phyloP scores from a whole-genome alignment of 2,329 filamentous ascomycete species.

The Ascosphaera pollenicola region DNA sequence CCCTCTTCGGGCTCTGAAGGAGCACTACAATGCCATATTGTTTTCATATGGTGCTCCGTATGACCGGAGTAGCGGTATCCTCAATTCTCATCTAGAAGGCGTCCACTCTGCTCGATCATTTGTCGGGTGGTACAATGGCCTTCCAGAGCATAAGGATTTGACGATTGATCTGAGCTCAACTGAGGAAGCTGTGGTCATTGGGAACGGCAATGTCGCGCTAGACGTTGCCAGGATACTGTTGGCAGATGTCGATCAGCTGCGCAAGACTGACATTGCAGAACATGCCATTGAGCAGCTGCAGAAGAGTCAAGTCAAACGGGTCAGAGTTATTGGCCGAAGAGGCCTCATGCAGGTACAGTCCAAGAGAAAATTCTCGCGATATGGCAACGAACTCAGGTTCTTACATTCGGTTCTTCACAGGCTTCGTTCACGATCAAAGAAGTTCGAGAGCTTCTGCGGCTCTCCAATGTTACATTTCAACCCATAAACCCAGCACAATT shows the following conservation, averaged over 20 bases:
- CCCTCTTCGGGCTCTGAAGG: constrained; percentile 44
- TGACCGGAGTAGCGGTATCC: constrained; percentile 33
- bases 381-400: not conserved
- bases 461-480: constrained; percentile 49
- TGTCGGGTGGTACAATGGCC: constrained; percentile 95
- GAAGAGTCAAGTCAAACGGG: constrained; percentile 51
- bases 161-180: constrained; percentile 51
- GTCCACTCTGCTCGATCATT: constrained; percentile 81
- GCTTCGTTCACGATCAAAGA: constrained; percentile 94
- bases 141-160: constrained; percentile 57
- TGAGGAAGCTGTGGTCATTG: constrained; percentile 71
- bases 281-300: constrained; percentile 54
- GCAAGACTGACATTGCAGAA: constrained; percentile 73
- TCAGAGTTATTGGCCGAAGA: constrained; percentile 71
- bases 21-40: constrained; percentile 76
- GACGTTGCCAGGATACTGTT: constrained; percentile 82
- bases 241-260: constrained; percentile 47
- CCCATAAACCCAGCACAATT: constrained; percentile 44
- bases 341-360: constrained; percentile 58
- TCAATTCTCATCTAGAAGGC: constrained; percentile 19
- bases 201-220: constrained; percentile 88
- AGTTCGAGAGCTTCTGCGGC: constrained; percentile 62
- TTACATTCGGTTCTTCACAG: constrained; percentile 17
- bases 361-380: not conserved
- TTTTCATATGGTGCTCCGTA: constrained; percentile 83